phyloP scores from a whole-genome alignment of 192 early-diverging fungal genomes.

The Dissophora globulifera region DNA sequence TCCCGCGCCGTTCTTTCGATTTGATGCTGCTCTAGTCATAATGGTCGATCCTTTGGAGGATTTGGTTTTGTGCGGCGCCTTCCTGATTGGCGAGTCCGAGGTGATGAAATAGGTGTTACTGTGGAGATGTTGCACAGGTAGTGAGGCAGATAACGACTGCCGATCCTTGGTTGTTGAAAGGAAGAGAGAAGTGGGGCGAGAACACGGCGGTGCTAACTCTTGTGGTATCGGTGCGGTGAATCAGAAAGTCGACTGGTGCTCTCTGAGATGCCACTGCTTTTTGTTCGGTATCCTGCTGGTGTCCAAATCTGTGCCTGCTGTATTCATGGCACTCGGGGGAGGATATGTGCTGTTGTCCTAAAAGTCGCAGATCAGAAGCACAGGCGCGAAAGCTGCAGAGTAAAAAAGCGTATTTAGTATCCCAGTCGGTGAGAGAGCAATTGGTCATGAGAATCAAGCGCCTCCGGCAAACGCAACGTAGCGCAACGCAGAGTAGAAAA shows the following conservation, averaged over 20 bases:
- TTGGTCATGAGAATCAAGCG: no score
- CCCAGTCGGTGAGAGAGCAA: no score
- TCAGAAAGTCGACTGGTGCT: no score
- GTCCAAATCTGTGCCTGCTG: background rate
- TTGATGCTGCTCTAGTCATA: constrained; percentile 45
- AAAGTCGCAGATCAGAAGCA: no score
- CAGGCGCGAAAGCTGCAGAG: no score
- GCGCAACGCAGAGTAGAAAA: no score
- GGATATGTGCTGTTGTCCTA: no score
- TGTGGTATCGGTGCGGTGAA: no score
- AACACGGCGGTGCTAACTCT: background rate
- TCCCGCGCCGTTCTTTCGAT: constrained; percentile 45
- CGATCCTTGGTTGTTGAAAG: background rate
- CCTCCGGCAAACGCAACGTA: no score
- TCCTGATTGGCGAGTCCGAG: no score
- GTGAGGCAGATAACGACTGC: background rate
- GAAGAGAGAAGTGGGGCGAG: background rate
- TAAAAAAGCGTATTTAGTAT: no score
- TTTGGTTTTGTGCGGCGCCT: background rate
- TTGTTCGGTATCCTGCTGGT: constrained; percentile 4
- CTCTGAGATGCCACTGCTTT: background rate
- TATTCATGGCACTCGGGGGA: constrained; percentile 9
- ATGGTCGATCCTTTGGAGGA: constrained; percentile 8
- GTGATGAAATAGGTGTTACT: no score
- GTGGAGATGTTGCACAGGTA: background rate